Base-by-base conservation (phyloP, 148 eudicot species). In the Salicornia ramosissima region DNA sequence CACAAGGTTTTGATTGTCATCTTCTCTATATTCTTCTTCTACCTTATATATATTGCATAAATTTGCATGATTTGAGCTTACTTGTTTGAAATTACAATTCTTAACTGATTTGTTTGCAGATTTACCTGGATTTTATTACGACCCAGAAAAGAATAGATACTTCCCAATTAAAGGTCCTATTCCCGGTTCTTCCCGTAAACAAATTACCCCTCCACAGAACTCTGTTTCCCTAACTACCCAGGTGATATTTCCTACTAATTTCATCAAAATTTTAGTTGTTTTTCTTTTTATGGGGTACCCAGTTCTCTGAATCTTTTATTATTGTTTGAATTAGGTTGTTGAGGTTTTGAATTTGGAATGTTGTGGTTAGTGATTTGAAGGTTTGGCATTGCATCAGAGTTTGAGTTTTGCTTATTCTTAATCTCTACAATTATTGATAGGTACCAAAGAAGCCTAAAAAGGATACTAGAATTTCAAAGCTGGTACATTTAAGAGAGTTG, bases 41-140 rank as follows among this genome's bases (percentile, higher is more conserved):
- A 51, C 22, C 55, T n/a, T n/a, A 19, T 51, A 51, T 6, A 51
- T 51, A 13, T 10, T 51, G n/a, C 55, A 51, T 45, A 8, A 51
- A 57, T 4, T 62, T 62, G 18, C 15, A 36, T 34, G 16, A 5
- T 36, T n/a, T 21, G 26, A 36, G 10, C 19, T 30, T 7, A 31
- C 1, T 59, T 36, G n/a, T 39, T 39, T 19, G 10, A 19, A 9
- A 22, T 15, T 30, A 14, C 5, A 34, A 58, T 58, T 68, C 16
- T 51, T 74, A 14, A 15, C 12, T 45, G 25, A 10, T 26, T 31
- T 53, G 26, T 8, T 39, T 62, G 73, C 79, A 89, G 96, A 89
- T 18, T 83, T 87, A 65, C 91, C 96, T 14, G 96, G 91, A 26
- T 87, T 89, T 57, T 89, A 87, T 71, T 89, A 59, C 46, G 96